A percentile compares a stretch with the other conserved stretches of the same genome.
Conservation (phyloP, 75 land plant species). For the Adiantum capillusveneris region DNA sequence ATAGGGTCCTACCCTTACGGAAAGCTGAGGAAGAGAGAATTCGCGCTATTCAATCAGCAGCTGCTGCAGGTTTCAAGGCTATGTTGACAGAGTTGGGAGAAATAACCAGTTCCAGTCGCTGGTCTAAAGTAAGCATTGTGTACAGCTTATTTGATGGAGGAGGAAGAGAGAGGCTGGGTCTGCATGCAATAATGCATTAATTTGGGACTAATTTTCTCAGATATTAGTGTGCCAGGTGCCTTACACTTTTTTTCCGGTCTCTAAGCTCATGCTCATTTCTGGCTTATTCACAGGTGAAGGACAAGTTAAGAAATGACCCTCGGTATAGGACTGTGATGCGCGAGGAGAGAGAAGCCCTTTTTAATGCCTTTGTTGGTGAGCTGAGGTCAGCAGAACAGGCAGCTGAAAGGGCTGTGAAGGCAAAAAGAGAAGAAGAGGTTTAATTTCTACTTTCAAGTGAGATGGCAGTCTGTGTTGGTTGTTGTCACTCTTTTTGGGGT, state of each 20-base stretch:
- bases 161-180: background rate
- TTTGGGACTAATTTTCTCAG: no score
- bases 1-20: slow-evolving; percentile 62
- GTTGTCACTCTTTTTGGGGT: background rate
- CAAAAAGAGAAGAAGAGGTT: slow-evolving; percentile 80
- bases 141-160: background rate
- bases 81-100: slow-evolving; percentile 67
- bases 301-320: slow-evolving; percentile 57
- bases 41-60: slow-evolving; percentile 58
- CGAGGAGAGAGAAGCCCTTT: slow-evolving; percentile 75
- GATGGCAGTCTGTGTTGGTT: background rate
- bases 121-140: slow-evolving; percentile 90
- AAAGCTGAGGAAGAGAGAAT: slow-evolving; percentile 77
- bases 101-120: slow-evolving; percentile 54
- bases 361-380: slow-evolving; percentile 70
- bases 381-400: slow-evolving; percentile 54
- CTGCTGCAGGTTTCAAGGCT: slow-evolving; percentile 54
- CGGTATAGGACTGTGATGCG: slow-evolving; percentile 70
- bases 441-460: background rate
- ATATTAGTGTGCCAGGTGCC: no score
- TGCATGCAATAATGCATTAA: background rate
- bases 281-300: no score
- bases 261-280: slow-evolving; percentile 8
- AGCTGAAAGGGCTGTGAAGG: slow-evolving; percentile 52
- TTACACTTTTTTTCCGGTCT: no score